Evolutionary conservation across 1,284 basidiomycete genomes (phyloP).

Genomic region (Melanopsichium pennsylvanicum): DNA sequence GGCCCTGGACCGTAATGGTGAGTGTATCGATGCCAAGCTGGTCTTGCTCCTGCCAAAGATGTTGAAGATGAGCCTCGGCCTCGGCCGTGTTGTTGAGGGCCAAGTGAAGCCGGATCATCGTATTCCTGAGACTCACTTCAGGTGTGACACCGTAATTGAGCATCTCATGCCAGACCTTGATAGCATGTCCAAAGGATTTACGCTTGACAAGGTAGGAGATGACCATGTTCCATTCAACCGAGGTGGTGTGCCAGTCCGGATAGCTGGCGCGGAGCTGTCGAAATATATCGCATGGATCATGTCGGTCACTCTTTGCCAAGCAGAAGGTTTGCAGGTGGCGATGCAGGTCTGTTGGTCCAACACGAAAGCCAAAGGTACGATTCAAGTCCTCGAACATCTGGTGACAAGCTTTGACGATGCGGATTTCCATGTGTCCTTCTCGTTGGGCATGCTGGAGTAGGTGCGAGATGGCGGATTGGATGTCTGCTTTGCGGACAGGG

Average conservation of each 20-base stretch:
- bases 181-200: conserved; percentile 4
- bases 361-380: conserved; percentile 21
- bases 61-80: conserved; percentile 6
- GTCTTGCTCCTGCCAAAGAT: background rate
- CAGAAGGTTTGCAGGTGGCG: conserved; percentile 20
- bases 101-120: conserved; percentile 13
- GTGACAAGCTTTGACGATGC: conserved; percentile 10
- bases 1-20: conserved; percentile 14
- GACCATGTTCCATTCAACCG: conserved; percentile 41
- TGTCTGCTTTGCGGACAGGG: conserved; percentile 30
- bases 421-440: background rate
- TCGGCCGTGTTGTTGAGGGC: background rate
- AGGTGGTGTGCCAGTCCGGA: conserved; percentile 29
- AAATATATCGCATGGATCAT: conserved; percentile 19
- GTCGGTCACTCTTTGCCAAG: background rate
- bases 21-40: conserved; percentile 12
- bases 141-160: background rate
- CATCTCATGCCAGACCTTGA: conserved; percentile 24
- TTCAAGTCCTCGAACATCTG: conserved; percentile 32
- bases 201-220: conserved; percentile 14
- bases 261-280: conserved; percentile 12
- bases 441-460: conserved; percentile 10
- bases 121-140: conserved; percentile 6
- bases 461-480: conserved; percentile 23
- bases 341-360: conserved; percentile 28